Conservation (phyloP, 495 filamentous ascomycete genomes). For the Tetracladium setigerum region DNA sequence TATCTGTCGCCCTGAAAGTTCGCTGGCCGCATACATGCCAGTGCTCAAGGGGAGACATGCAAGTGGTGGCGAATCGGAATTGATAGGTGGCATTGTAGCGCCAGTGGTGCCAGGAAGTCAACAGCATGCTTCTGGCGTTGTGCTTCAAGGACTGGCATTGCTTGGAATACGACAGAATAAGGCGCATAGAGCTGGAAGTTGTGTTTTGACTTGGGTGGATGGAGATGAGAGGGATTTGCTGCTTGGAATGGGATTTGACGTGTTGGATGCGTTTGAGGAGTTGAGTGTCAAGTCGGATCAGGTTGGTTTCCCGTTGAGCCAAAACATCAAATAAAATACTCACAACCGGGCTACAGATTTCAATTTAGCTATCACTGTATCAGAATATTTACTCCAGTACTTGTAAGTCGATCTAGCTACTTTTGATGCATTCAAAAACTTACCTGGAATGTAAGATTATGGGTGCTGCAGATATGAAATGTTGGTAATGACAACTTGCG, state of each 20-base stretch:
- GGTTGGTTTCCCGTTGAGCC: slow-evolving; percentile 9
- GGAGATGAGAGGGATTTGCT: slow-evolving; percentile 20
- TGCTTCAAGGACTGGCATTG: slow-evolving; percentile 71
- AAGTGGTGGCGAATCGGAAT: slow-evolving; percentile 15
- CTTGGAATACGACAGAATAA: slow-evolving; percentile 80
- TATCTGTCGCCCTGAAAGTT: slow-evolving; percentile 62
- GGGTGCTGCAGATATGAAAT: no score
- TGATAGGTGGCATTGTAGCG: slow-evolving; percentile 67
- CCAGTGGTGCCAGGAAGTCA: slow-evolving; percentile 61
- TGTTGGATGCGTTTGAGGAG: slow-evolving; percentile 22
- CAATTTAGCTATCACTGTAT: no score
- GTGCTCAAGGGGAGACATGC: slow-evolving; percentile 33
- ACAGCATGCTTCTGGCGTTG: slow-evolving; percentile 59
- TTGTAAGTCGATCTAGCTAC: no score
- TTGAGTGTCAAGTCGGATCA: slow-evolving; percentile 14
- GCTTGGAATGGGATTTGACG: slow-evolving; percentile 22
- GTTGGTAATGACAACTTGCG: no score
- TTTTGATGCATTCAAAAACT: no score
- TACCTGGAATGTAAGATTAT: no score
- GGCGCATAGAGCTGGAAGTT: slow-evolving; percentile 25
- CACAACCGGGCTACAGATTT: no score
- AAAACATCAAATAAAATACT: no score
- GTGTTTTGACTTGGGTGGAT: slow-evolving; percentile 20
- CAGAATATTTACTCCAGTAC: no score
- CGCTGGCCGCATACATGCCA: slow-evolving; percentile 63